Base-by-base conservation (phyloP, 345 rosid species). In the Kernera saxatilis region DNA sequence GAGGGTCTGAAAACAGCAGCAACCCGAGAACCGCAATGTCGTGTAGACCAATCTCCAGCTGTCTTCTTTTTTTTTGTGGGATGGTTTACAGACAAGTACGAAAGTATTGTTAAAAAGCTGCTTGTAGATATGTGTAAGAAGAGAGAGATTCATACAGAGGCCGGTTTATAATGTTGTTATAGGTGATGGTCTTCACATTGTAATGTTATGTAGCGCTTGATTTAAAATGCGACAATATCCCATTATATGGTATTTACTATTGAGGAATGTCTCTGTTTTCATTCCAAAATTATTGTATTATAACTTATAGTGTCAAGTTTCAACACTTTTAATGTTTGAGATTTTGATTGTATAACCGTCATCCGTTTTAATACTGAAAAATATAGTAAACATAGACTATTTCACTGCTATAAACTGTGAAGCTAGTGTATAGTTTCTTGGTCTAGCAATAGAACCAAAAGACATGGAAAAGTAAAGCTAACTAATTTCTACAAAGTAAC, bases 1-100 rank as follows among this genome's bases (percentile, higher is more conserved):
- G 82, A 78, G 71, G 64, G 82, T 68, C 44, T 58, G 76, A 40
- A 76, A 77, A 27, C 33, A 48, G 37, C 37, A 7, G 6, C 37
- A 79, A 18, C 45, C 41, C 0, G 43, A 40, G 15, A 53, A 36
- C 9, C 57, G 6, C 36, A 61, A 2, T n/a, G 36, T 26, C 11
- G 10, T 57, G 56, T 19, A 27, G 11, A 74, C 54, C 13, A 1
- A 43, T 55, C 18, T 44, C 35, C 26, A 21, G 61, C 45, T 66
- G 44, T 74, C 61, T 21, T 66, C 56, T 37, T 66, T 43, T 45
- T 23, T 57, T 23, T 51, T 11, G 18, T 53, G 70, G 66, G 59
- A 9, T 55, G 67, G n/a, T n/a, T 73, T 56, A 35, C 59, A 56
- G 66, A 46, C 52, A 55, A 45, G 60, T 32, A 30, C 48, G 59